Evolutionary conservation across 2,329 filamentous ascomycete genomes (phyloP), one percentile per base, ranked within the genome.

Genomic region (Neonectria magnoliae): DNA sequence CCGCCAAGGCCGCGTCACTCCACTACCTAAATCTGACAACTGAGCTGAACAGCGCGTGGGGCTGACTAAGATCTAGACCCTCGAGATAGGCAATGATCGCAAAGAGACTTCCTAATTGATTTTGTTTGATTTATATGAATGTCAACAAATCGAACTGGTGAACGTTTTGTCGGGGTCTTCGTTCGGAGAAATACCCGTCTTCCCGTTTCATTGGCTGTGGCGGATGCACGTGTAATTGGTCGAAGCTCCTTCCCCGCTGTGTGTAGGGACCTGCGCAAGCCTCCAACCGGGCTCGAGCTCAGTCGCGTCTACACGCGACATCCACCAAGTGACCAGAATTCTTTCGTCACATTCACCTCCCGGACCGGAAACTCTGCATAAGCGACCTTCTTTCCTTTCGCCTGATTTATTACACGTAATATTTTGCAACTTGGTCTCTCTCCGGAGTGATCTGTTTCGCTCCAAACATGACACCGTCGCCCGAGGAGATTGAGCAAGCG

Each of bases 401-500:
- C 33, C 33, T n/a, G 31, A 18, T 10, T 52, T 13, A 6, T 62
- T 20, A 16, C 20, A 27, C 8, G 6, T 25, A 25, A 45, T 50
- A 20, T 14, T 45, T n/a, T 29, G 29, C 29, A 29, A 33, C 45
- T 38, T n/a, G 11, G 36, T n/a, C 33, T 48, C 29, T n/a, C n/a
- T 7, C 3, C 52, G 44, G 47, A 13, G 4, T 16, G 33, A 8
- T 44, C 42, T 33, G 25, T 7, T 44, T 18, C 38, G 31, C 13
- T n/a, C 5, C 41, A 36, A 51, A 7, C 54, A 85, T 84, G 82
- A 76, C 81, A 6, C 80, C 81, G 2, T 80, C 81, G 5, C 72
- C 75, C 27, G 76, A 81, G 64, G 71, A 76, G 44, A 76, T 89
- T 25, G 81, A 85, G 68, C 71, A 78, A 52, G 82, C 80, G 57